Evolutionary conservation across 257 asterid species (phyloP).

Genomic region (Fraxinus cuspidata): DNA sequence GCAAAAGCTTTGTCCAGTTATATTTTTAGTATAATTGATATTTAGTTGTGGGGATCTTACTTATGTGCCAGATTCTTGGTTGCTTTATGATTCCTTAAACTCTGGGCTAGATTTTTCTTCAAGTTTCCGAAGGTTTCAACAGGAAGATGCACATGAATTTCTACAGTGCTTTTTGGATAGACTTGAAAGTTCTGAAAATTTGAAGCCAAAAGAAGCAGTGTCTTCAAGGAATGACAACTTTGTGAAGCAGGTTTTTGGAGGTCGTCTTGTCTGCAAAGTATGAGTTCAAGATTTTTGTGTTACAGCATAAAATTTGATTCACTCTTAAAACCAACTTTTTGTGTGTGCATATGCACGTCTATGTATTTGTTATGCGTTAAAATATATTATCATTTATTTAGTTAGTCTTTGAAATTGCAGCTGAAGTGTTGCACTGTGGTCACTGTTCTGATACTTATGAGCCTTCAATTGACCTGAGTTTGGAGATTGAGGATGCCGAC

Average conservation of each 20-base stretch:
- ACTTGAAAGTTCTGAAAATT: constrained; percentile 52
- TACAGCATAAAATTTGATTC: background rate
- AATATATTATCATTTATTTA: constrained; percentile 2
- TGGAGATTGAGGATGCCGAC: constrained; percentile 81
- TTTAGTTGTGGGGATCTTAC: background rate
- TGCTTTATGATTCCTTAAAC: constrained; percentile 49
- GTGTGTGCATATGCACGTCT: background rate
- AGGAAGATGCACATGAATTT: constrained; percentile 92
- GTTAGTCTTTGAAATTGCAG: constrained; percentile 49
- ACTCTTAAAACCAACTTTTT: background rate
- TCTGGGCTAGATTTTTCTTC: constrained; percentile 62
- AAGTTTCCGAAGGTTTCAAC: constrained; percentile 57
- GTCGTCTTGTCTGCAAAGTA: constrained; percentile 80
- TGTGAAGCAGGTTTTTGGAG: constrained; percentile 77
- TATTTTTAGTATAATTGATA: background rate
- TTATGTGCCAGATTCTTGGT: background rate
- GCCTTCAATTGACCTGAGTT: constrained; percentile 76
- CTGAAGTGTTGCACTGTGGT: constrained; percentile 78
- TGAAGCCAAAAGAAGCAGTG: constrained; percentile 9
- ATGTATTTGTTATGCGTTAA: constrained; percentile 1
- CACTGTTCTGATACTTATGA: constrained; percentile 83
- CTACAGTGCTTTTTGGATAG: constrained; percentile 80
- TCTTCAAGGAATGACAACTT: constrained; percentile 43
- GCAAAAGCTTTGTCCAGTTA: background rate
- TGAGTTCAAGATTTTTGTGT: constrained; percentile 13